phyloP scores from a whole-genome alignment of 1,284 basidiomycete species.

The Leccinum pachyderme region DNA sequence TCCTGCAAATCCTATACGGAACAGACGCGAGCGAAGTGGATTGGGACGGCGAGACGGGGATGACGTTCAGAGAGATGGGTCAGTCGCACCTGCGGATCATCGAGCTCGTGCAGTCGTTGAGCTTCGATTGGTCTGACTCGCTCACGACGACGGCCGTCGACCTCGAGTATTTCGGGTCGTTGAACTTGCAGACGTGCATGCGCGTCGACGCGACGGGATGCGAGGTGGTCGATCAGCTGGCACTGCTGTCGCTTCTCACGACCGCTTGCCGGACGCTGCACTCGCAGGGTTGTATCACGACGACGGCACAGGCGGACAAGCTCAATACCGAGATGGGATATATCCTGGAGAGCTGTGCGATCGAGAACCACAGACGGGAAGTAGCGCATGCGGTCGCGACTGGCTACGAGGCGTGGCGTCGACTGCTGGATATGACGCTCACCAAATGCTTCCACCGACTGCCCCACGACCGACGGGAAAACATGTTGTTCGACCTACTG shows the following conservation, averaged over 20 bases:
- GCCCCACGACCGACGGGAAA: conserved; percentile 77
- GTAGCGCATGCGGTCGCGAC: conserved; percentile 67
- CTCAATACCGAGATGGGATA: conserved; percentile 72
- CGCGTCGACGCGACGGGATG: conserved; percentile 73
- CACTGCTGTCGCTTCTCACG: conserved; percentile 66
- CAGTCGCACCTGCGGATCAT: conserved; percentile 84
- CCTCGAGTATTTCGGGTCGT: conserved; percentile 30
- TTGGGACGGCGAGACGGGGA: conserved; percentile 41
- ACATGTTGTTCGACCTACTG: conserved; percentile 85
- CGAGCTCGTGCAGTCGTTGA: conserved; percentile 86
- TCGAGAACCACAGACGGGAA: conserved; percentile 82
- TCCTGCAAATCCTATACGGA: conserved; percentile 41
- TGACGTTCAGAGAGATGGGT: conserved; percentile 69
- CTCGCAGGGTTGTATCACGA: conserved; percentile 65
- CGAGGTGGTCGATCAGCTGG: conserved; percentile 76
- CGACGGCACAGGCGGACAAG: conserved; percentile 64
- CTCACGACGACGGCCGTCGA: conserved; percentile 55
- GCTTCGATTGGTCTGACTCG: conserved; percentile 51
- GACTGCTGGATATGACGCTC: conserved; percentile 56
- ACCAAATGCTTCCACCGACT: conserved; percentile 41
- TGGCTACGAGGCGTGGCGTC: conserved; percentile 64
- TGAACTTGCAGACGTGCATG: background rate
- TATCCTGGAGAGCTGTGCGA: conserved; percentile 75
- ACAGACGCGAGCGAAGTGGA: conserved; percentile 42
- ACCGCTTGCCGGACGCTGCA: conserved; percentile 62